These are phyloP conservation scores for Paramecium biaurelia DNA, from an alignment of 73 alveolate species.

Conservation along the genomic window DNA sequence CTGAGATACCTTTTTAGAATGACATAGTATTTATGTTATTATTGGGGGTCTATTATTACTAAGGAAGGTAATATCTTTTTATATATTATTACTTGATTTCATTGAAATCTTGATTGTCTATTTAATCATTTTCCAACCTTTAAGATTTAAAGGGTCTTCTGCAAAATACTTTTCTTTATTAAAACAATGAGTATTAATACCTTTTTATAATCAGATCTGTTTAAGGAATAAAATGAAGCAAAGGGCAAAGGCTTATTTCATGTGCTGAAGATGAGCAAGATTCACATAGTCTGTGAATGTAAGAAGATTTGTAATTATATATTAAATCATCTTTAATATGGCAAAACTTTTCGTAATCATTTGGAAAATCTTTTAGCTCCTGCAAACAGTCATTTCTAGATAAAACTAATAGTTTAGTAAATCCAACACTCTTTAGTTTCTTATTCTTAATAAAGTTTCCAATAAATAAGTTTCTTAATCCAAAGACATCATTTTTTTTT, in stretches of 20 bases:
- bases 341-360: slow-evolving; percentile 28
- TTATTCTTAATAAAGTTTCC: not conserved
- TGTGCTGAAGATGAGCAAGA: slow-evolving; percentile 13
- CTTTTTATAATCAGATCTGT: slow-evolving; percentile 19
- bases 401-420: not conserved
- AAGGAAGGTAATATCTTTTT: not conserved
- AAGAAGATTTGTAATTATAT: not conserved
- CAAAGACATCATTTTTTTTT: not conserved
- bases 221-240: slow-evolving; percentile 40
- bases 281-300: not conserved
- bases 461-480: not conserved
- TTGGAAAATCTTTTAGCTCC: not conserved
- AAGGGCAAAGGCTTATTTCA: not conserved
- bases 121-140: not conserved
- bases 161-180: not conserved
- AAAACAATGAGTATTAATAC: not conserved
- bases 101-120: not conserved
- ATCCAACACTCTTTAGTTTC: not conserved
- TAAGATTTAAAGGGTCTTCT: not conserved
- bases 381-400: not conserved
- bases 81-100: not conserved
- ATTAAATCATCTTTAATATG: not conserved
- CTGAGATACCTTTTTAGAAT: not conserved
- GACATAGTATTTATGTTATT: not conserved
- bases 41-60: not conserved